These are phyloP conservation scores for Kazachstania taianensis DNA, from an alignment of 805 yeast genomes.

Conservation along the genomic window DNA sequence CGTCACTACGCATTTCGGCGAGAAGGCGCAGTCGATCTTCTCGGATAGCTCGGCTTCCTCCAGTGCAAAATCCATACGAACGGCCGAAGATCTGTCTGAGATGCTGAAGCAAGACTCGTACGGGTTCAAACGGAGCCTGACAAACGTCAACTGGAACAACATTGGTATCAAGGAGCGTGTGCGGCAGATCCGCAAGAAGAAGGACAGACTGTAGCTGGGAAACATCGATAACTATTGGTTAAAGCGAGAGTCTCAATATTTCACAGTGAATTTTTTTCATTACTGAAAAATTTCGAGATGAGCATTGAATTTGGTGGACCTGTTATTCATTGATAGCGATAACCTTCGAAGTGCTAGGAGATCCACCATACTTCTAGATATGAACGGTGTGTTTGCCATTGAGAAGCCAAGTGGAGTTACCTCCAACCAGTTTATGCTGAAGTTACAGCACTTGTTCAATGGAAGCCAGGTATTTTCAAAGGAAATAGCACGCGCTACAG, in stretches of 20 bases:
- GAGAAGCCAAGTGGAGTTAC: constrained; percentile 81
- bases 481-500: constrained; percentile 42
- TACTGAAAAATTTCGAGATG: too few relatives aligned
- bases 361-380: too few relatives aligned
- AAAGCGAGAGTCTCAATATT: too few relatives aligned
- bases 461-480: constrained; percentile 46
- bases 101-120: constrained; percentile 25
- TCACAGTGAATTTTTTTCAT: too few relatives aligned
- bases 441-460: constrained; percentile 54
- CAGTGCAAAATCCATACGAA: neutral
- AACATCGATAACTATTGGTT: neutral
- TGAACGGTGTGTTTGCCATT: constrained; percentile 92
- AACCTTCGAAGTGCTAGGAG: too few relatives aligned
- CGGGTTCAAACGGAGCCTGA: constrained; percentile 33
- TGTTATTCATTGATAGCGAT: too few relatives aligned
- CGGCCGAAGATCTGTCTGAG: neutral
- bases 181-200: constrained; percentile 32
- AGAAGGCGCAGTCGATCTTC: constrained; percentile 14
- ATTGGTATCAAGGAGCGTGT: constrained; percentile 47
- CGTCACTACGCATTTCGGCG: constrained; percentile 3
- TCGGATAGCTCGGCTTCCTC: constrained; percentile 29
- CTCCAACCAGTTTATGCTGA: constrained; percentile 63
- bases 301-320: too few relatives aligned
- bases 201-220: constrained; percentile 1
- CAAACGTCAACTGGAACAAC: constrained; percentile 56